phyloP scores from a whole-genome alignment of 345 rosid genomes.

The Eutrema heterophyllum region DNA sequence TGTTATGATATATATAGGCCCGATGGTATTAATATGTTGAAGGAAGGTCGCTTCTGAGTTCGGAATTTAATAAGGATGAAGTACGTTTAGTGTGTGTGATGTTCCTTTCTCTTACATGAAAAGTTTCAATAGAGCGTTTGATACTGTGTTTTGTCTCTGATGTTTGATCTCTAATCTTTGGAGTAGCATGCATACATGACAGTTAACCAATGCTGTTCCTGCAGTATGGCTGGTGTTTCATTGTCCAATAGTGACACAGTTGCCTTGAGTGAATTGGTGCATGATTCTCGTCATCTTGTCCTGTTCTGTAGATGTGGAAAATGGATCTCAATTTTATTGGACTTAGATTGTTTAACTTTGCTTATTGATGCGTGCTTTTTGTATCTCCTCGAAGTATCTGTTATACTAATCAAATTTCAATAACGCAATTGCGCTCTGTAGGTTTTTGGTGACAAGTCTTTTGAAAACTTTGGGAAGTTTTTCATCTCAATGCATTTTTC shows the following conservation, averaged over 20 bases:
- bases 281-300: neutral
- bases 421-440: constrained; percentile 31
- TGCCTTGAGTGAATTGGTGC: neutral
- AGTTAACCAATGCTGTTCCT: neutral
- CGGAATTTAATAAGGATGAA: neutral
- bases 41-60: neutral
- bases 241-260: neutral
- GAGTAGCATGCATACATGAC: neutral
- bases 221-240: neutral
- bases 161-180: neutral
- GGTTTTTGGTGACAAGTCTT: constrained; percentile 94
- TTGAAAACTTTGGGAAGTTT: constrained; percentile 77
- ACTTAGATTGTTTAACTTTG: neutral
- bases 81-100: neutral
- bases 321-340: neutral
- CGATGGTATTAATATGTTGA: neutral
- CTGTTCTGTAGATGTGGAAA: constrained; percentile 2
- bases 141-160: neutral
- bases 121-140: neutral
- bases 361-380: neutral
- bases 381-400: neutral
- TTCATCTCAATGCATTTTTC: constrained; percentile 96
- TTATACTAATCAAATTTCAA: neutral
- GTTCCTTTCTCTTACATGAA: neutral
- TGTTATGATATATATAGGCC: neutral